These are phyloP conservation scores for Leishmania lainsoni DNA, from an alignment of 208 protist species.

Conservation along the genomic window DNA sequence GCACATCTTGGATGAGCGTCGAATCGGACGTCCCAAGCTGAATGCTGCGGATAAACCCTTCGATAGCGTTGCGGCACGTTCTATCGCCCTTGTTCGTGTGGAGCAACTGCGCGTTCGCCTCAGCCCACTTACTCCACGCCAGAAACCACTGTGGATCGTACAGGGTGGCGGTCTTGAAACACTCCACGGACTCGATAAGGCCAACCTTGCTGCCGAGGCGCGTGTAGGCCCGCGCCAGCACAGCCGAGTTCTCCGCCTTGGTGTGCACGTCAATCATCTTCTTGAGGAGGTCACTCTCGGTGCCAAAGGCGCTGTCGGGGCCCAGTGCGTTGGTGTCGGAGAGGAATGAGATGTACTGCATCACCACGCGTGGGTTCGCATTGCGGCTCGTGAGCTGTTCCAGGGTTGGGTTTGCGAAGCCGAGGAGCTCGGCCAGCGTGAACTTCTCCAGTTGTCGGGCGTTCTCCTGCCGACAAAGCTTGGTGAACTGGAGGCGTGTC, in stretches of 20 bases:
- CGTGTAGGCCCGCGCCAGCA: conserved; percentile 73
- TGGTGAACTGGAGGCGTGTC: conserved; percentile 97
- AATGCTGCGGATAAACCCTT: conserved; percentile 86
- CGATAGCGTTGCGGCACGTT: conserved; percentile 75
- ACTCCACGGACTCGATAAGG: conserved; percentile 63
- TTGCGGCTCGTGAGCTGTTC: conserved; percentile 72
- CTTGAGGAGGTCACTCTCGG: conserved; percentile 77
- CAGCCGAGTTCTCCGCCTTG: conserved; percentile 64
- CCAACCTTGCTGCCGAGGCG: conserved; percentile 71
- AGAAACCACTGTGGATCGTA: conserved; percentile 87
- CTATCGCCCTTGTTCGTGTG: conserved; percentile 39
- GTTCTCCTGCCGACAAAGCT: conserved; percentile 91
- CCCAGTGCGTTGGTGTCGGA: conserved; percentile 67
- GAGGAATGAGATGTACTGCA: conserved; percentile 87
- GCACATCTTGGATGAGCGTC: conserved; percentile 96
- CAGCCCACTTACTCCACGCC: conserved; percentile 84
- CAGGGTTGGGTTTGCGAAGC: conserved; percentile 58
- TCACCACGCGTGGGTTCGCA: conserved; percentile 78
- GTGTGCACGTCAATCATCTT: conserved; percentile 87
- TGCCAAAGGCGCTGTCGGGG: conserved; percentile 56
- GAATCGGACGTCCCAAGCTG: conserved; percentile 77
- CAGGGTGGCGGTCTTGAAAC: conserved; percentile 74
- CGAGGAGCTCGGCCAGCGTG: conserved; percentile 75
- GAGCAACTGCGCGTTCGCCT: conserved; percentile 73
- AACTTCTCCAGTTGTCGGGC: conserved; percentile 78